A percentile compares a stretch with the other conserved stretches of the same genome.
phyloP scores from a whole-genome alignment of 2,329 filamentous ascomycete genomes.

The Lithohypha guttulata region DNA sequence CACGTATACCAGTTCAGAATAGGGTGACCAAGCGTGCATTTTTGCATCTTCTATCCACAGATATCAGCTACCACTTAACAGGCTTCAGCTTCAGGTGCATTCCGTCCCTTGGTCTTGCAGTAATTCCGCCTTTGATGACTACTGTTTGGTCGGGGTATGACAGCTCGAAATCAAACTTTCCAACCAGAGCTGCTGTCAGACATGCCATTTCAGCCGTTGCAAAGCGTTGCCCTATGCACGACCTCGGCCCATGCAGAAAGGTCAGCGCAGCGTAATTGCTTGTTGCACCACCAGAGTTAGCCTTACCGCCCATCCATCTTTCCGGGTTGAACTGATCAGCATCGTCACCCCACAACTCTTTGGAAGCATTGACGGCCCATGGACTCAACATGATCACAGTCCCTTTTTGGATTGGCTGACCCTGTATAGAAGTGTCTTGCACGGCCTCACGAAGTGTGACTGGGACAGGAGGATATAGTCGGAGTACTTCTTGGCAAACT shows the following conservation, averaged over 20 bases:
- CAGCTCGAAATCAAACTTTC: conserved; percentile 57
- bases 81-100: conserved; percentile 57
- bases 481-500: conserved; percentile 65
- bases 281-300: conserved; percentile 55
- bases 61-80: conserved; percentile 49
- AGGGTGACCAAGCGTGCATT: neutral
- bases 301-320: conserved; percentile 51
- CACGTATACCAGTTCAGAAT: no score
- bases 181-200: conserved; percentile 65
- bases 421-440: conserved; percentile 54
- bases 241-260: conserved; percentile 56
- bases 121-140: conserved; percentile 58
- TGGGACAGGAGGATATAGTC: conserved; percentile 61
- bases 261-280: conserved; percentile 65
- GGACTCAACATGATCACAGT: conserved; percentile 57
- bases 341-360: conserved; percentile 63
- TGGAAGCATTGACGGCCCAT: conserved; percentile 59
- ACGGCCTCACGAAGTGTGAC: conserved; percentile 57
- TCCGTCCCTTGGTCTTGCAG: conserved; percentile 60
- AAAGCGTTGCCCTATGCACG: conserved; percentile 25
- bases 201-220: conserved; percentile 78
- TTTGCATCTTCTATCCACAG: neutral
- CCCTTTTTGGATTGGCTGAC: conserved; percentile 56
- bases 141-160: conserved; percentile 53
- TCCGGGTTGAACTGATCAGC: conserved; percentile 69